Percentiles rank a stretch among this genome's conserved stretches.
These are phyloP conservation scores for Solanum medicagineum DNA, from an alignment of 257 asterid genomes.

Conservation along the genomic window DNA sequence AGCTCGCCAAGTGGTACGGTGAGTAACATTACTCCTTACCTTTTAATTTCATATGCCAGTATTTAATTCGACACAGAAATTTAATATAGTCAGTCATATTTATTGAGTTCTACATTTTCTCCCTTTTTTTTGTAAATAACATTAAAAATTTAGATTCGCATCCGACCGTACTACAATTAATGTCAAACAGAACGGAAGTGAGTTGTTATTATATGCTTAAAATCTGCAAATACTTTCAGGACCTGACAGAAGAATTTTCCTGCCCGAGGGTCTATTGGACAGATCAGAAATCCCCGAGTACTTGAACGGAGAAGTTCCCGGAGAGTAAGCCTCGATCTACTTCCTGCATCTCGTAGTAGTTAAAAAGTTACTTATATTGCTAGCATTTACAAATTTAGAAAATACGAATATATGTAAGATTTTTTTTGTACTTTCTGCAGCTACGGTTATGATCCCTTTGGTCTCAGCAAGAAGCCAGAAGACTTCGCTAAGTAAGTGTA, in stretches of 20 bases:
- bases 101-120: neutral
- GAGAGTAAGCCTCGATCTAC: slow-evolving; percentile 52
- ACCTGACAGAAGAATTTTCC: slow-evolving; percentile 89
- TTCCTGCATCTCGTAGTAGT: neutral
- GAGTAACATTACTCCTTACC: slow-evolving; percentile 6
- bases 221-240: slow-evolving; percentile 27
- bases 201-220: neutral
- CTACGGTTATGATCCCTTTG: slow-evolving; percentile 96
- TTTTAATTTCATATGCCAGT: neutral
- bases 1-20: slow-evolving; percentile 99
- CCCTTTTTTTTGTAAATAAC: neutral
- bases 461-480: slow-evolving; percentile 91
- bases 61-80: neutral
- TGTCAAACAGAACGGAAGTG: neutral
- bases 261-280: slow-evolving; percentile 93
- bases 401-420: neutral
- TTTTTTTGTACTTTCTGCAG: slow-evolving; percentile 17
- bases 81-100: neutral
- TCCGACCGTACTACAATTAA: neutral
- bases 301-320: slow-evolving; percentile 88
- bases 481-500: slow-evolving; percentile 64
- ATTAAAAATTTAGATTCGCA: neutral
- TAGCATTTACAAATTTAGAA: neutral
- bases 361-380: neutral
- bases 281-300: slow-evolving; percentile 93